Percentiles rank a stretch among this genome's conserved stretches.
These are phyloP conservation scores for Amphicarpaea edgeworthii DNA, from an alignment of 306 rosid genomes.

Conservation along the genomic window DNA sequence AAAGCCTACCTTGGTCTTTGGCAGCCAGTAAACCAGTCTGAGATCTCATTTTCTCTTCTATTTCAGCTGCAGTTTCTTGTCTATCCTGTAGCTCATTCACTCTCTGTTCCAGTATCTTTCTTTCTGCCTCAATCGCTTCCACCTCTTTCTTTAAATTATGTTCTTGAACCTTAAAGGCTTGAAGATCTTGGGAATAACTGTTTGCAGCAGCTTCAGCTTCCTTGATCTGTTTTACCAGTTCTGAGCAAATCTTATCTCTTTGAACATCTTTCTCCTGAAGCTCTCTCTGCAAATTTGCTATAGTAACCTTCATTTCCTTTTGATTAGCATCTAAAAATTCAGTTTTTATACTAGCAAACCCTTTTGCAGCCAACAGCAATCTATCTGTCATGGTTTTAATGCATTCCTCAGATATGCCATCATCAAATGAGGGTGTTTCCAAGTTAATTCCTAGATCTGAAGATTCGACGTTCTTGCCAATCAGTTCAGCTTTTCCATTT, in stretches of 20 bases:
- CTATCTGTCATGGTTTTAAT: slow-evolving; percentile 69
- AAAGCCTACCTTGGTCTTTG: slow-evolving; percentile 85
- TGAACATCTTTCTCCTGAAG: slow-evolving; percentile 95
- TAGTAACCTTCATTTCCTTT: slow-evolving; percentile 77
- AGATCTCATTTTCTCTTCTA: slow-evolving; percentile 71
- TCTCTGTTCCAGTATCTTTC: slow-evolving; percentile 66
- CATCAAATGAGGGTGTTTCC: slow-evolving; percentile 37
- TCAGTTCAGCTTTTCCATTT: slow-evolving; percentile 68
- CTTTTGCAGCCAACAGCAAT: slow-evolving; percentile 68
- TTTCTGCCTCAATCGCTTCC: slow-evolving; percentile 64
- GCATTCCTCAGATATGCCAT: slow-evolving; percentile 64
- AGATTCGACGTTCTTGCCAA: slow-evolving; percentile 57
- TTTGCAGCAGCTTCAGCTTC: slow-evolving; percentile 78
- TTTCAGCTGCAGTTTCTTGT: slow-evolving; percentile 61
- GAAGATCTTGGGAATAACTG: slow-evolving; percentile 69
- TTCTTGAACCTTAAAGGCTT: slow-evolving; percentile 66
- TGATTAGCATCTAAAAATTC: slow-evolving; percentile 65
- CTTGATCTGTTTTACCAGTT: slow-evolving; percentile 87
- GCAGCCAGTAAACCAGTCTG: slow-evolving; percentile 69
- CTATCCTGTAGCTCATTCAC: slow-evolving; percentile 65
- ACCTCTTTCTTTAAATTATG: slow-evolving; percentile 66
- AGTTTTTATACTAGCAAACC: slow-evolving; percentile 66
- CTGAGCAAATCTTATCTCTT: slow-evolving; percentile 81
- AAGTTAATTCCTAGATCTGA: slow-evolving; percentile 43
- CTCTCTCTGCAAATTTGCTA: slow-evolving; percentile 79